Base-by-base conservation (phyloP, 306 rosid genomes). In the Cicer bijugum region DNA sequence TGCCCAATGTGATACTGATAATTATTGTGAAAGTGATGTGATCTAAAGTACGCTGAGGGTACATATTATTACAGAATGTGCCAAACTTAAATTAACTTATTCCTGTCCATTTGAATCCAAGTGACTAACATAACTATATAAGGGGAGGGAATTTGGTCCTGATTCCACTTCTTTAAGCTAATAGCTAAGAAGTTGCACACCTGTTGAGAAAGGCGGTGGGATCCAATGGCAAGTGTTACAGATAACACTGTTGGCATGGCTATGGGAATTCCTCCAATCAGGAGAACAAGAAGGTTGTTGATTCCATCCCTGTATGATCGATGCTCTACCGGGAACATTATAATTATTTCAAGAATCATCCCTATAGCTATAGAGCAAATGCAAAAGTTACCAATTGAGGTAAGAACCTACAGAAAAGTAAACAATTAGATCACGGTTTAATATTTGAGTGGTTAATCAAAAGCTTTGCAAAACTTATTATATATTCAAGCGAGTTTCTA, bases 191-290 rank as follows among this genome's bases (percentile, higher is more conserved):
- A 65, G 62, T 61, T 59, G 57, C 48, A 91, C 92, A 91, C 97
- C 97, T 91, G 97, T 74, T 91, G 92, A 77, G 97, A 91, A 65
- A 91, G 97, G 14, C 92, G 83, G 67, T 91, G 96, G 70, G 96
- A 91, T 62, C 97, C 97, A 51, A 91, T 91, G 37, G 97, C 97
- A 79, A 91, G 96, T 28, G 96, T 91, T 33, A 91, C 97, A 63
- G 97, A 91, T 65, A 91, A 77, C n/a, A 91, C 97, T 37, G 97
- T 91, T 75, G 97, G 97, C 96, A 91, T 91, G n/a, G 97, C 97
- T 23, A 91, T 91, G 11, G 97, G 97, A 52, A 91, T 91, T 82
- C 97, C 97, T 80, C 97, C 97, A 73, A 91, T 91, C 66, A 91
- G 83, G 81, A 91, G 97, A 72, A 91, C 97, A 77, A 91, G 97